Base-by-base conservation (phyloP, 306 rosid species). In the Ormosia semicastrata region DNA sequence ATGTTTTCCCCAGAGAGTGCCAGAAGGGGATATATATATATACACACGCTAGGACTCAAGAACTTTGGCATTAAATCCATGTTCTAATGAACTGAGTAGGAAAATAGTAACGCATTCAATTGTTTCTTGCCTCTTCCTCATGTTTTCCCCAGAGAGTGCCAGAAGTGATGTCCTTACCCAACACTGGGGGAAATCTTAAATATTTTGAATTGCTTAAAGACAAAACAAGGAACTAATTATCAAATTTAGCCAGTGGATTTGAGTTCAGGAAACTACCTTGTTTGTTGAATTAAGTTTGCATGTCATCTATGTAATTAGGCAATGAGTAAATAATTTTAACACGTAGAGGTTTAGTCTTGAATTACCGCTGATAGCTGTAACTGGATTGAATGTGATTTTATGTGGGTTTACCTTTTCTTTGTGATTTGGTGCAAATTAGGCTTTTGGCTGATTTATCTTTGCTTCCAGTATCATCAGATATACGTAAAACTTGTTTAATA, bases 91-190 rank as follows among this genome's bases (percentile, higher is more conserved):
- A 64, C 43, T 64, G 14, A 10, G 2, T 13, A 12, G 47, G 17
- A 37, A 24, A 24, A 40, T 29, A 7, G 14, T 3, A 63, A 43
- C 1, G 17, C 15, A 17, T 47, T 13, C 4, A 29, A 12, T 49
- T 39, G 56, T 75, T 36, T 15, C 24, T 63, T 59, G 70, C 30
- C 43, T 37, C 12, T 7, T 33, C 62, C 43, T 63, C 24, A 47
- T 82, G 39, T 66, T 41, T 40, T 69, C 59, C 8, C 71, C 10
- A 36, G 86, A 89, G 93, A 4, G 92, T 89, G 46, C 95, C 95
- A 2, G 96, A 91, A 88, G 96, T 91, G 57, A 89, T 91, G 34
- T 86, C 93, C 32, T 79, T 91, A 62, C 92, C 93, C 7, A 89
- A 89, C 79, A 85, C 84, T 1, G 93, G 93, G 3, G 96, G 96